Evolutionary conservation across 345 rosid genomes (phyloP).

Genomic region (Ceriops decandra): DNA sequence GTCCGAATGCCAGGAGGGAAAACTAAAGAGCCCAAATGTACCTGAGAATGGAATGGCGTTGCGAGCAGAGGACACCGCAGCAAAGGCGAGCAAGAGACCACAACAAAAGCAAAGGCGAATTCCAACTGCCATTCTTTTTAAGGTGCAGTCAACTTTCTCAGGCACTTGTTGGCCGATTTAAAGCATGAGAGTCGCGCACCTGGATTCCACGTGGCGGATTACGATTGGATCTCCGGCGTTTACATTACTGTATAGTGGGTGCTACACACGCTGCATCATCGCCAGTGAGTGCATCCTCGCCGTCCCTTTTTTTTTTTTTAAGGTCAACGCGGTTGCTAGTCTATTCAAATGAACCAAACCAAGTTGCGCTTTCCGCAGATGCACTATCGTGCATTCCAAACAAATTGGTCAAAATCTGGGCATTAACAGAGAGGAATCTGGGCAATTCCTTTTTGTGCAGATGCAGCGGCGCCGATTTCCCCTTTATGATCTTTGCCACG

Average conservation of each 20-base stretch:
- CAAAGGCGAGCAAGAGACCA: constrained; percentile 27
- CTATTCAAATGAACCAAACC: constrained; percentile 1
- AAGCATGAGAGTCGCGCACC: neutral
- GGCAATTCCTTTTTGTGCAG: too few species aligned
- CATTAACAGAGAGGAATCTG: too few species aligned
- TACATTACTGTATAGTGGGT: constrained; percentile 13
- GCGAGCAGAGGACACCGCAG: constrained; percentile 39
- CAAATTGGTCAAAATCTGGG: too few species aligned
- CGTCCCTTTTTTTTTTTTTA: neutral
- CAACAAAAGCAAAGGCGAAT: constrained; percentile 17
- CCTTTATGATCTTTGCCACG: too few species aligned
- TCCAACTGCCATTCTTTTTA: constrained; percentile 32
- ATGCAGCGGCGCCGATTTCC: too few species aligned
- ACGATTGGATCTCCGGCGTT: constrained; percentile 11
- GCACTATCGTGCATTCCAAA: neutral
- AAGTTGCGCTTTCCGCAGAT: neutral
- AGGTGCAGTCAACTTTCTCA: neutral
- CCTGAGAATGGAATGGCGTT: constrained; percentile 34
- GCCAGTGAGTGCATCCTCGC: constrained; percentile 9
- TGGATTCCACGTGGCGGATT: constrained; percentile 17
- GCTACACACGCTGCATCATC: constrained; percentile 1
- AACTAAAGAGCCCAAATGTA: constrained; percentile 6
- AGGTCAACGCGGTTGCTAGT: constrained; percentile 18
- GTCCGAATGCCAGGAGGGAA: neutral
- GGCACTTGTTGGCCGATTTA: neutral